phyloP scores from a whole-genome alignment of 768 basidiomycete species.

The Antrodiella citrinella region DNA sequence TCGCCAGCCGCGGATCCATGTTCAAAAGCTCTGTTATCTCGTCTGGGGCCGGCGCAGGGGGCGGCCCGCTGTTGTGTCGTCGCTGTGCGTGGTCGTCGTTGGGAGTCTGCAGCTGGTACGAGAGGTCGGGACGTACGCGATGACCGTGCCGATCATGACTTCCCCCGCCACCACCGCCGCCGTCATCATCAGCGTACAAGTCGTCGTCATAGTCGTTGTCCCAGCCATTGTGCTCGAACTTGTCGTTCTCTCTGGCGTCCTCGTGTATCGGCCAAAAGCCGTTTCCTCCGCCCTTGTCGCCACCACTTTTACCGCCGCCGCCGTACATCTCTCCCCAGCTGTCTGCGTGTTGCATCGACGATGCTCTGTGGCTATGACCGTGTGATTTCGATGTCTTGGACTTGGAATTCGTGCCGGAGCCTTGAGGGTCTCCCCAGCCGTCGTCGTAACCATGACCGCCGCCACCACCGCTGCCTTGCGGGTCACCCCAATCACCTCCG shows the following conservation, averaged over 20 bases:
- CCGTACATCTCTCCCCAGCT: too few relatives aligned
- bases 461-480: conserved; percentile 13
- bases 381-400: conserved; percentile 42
- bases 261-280: not conserved
- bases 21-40: conserved; percentile 1
- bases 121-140: not conserved
- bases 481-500: conserved; percentile 5
- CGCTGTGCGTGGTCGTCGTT: conserved; percentile 2
- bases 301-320: not conserved
- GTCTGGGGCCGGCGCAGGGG: conserved; percentile 2
- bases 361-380: not conserved
- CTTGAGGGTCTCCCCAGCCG: conserved; percentile 30
- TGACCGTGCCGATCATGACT: conserved; percentile 1
- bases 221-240: conserved; percentile 12
- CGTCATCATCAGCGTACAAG: conserved; percentile 5
- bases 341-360: conserved; percentile 15
- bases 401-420: conserved; percentile 46
- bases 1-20: conserved; percentile 11
- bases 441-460: conserved; percentile 10
- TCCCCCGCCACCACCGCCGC: conserved; percentile 9
- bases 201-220: conserved; percentile 6
- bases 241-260: conserved; percentile 4
- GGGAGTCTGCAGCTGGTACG: not conserved
- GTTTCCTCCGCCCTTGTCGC: not conserved
- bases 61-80: not conserved